Conservation (phyloP, 495 filamentous ascomycete species). For the Tricharina praecox region DNA sequence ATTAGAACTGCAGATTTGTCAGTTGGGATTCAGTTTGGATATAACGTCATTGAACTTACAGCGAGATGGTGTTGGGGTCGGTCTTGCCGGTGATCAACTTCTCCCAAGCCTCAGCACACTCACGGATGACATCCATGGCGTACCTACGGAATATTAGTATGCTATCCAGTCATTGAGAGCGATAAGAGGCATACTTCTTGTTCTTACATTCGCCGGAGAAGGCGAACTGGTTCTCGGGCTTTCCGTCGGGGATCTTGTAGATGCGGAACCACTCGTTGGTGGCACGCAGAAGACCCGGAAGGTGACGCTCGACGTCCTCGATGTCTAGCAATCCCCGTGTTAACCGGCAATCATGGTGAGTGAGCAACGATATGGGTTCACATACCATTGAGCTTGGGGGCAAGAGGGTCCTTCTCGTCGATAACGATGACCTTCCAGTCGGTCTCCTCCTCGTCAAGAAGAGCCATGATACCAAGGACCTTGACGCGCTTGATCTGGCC, state of each 20-base stretch:
- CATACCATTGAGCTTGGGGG: slow-evolving; percentile 64
- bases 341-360: too few relatives aligned
- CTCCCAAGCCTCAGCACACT: slow-evolving; percentile 96
- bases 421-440: slow-evolving; percentile 99
- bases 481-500: slow-evolving; percentile 99
- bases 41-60: slow-evolving; percentile 38
- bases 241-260: slow-evolving; percentile 99
- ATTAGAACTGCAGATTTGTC: slow-evolving; percentile 47
- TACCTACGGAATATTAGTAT: slow-evolving; percentile 33
- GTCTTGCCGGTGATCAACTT: slow-evolving; percentile 81
- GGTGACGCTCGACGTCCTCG: slow-evolving; percentile 97
- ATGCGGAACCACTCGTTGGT: slow-evolving; percentile 99
- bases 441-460: slow-evolving; percentile 98
- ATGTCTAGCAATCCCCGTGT: too few relatives aligned
- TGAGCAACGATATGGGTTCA: too few relatives aligned
- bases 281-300: slow-evolving; percentile 86
- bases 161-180: not conserved
- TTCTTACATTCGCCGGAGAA: slow-evolving; percentile 99
- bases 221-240: slow-evolving; percentile 99
- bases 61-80: slow-evolving; percentile 52
- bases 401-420: slow-evolving; percentile 92
- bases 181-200: slow-evolving; percentile 47
- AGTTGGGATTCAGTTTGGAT: not conserved
- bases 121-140: slow-evolving; percentile 80
- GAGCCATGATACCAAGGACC: slow-evolving; percentile 96